phyloP scores from a whole-genome alignment of 805 yeast species.

The Grigorovia humatica region DNA sequence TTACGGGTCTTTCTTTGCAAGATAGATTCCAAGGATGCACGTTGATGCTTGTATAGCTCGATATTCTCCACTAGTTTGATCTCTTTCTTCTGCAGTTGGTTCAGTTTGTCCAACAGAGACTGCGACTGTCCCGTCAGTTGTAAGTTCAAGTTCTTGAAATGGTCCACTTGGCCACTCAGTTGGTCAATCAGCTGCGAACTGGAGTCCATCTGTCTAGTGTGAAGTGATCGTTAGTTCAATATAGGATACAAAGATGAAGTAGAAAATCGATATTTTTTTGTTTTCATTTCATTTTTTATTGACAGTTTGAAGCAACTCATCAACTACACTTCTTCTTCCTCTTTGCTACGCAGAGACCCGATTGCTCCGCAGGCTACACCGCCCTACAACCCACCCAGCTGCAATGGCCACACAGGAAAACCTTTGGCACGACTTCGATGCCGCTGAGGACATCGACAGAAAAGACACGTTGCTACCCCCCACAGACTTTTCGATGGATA shows the following conservation, averaged over 20 bases:
- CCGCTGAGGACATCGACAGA: not conserved
- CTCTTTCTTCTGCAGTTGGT: constrained; percentile 33
- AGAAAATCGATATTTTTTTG: too few relatives aligned
- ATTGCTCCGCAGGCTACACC: too few relatives aligned
- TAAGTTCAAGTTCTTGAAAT: constrained; percentile 35
- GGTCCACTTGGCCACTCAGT: constrained; percentile 41
- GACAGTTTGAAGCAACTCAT: too few relatives aligned
- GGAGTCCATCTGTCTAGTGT: not conserved
- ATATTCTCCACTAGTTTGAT: constrained; percentile 41
- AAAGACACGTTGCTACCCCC: not conserved
- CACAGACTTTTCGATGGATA: not conserved
- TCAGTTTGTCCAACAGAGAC: constrained; percentile 44
- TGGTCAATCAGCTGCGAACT: constrained; percentile 31
- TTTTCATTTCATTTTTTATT: too few relatives aligned
- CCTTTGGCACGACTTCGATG: constrained; percentile 1
- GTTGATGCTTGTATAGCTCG: constrained; percentile 68
- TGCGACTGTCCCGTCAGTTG: constrained; percentile 32
- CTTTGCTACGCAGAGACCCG: too few relatives aligned
- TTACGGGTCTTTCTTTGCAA: constrained; percentile 55
- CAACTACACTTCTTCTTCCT: too few relatives aligned
- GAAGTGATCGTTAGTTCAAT: not conserved
- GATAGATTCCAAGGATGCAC: constrained; percentile 34
- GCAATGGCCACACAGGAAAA: constrained; percentile 1
- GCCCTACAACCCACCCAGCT: too few relatives aligned
- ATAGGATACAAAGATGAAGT: not conserved